Evolutionary conservation across 768 basidiomycete genomes (phyloP), one percentile per base, ranked within the genome.

Genomic region (Leucosporidium creatinivorum): DNA sequence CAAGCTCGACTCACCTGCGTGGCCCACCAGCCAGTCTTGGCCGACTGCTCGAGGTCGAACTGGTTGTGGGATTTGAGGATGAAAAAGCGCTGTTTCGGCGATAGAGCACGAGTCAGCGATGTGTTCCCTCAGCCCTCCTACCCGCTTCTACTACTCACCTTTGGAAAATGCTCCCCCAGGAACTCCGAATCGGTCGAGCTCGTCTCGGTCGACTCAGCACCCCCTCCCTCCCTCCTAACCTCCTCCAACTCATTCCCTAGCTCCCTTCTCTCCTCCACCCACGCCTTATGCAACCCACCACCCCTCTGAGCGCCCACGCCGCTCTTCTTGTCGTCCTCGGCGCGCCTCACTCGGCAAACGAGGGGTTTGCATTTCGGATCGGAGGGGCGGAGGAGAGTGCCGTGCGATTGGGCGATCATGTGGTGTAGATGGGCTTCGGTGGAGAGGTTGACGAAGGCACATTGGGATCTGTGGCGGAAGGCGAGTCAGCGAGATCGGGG

Each of bases 251-350:
- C 39, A 2, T 7, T 13, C 13, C 39, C 39, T 9, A 44, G 8
- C 39, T 44, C 51, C 51, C 26, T 26, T 17, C 26, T 23, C 51
- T 52, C 51, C 51, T 52, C 85, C n/a, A 91, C 79, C 86, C 90
- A 92, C n/a, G 82, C 82, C 44, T 80, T 81, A 77, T 98, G 94
- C 77, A 97, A 82, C 2, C 90, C 90, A 18, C 67, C 67, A 15
- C 56, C 91, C 30, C 94, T 81, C 79, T 97, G 94, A 12, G 84
- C 91, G 5, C 93, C 93, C 0, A 98, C 93, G 0, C 94, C 94
- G 1, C 91, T 88, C 68, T 84, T 86, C 52, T 91, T 74, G 76
- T 94, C 93, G 74, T 97, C 93, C 59, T 89, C 89, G 70, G 82
- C 85, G 63, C 82, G 82, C 59, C 93, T 83, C 12, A 88, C 84